Base-by-base conservation (phyloP, 1,139 yeast species). In the Diutina scorzettiae region DNA sequence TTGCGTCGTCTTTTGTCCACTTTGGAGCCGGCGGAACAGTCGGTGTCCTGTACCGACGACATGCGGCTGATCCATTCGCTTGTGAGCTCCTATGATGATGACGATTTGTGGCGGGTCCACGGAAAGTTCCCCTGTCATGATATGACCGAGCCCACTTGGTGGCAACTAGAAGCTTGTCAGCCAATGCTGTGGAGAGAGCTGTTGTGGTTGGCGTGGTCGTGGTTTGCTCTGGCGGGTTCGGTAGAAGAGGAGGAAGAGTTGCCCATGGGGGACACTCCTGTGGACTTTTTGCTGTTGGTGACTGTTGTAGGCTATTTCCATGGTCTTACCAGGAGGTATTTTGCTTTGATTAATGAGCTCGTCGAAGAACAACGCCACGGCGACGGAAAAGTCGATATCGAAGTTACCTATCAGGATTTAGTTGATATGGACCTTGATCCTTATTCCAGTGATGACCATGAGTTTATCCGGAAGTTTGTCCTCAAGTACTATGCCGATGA, bases 161-260 rank as follows among this genome's bases (percentile, higher is more conserved):
- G 76, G 76, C 45, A 54, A 3, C 53, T 55, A 2, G 51, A 57
- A 3, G 65, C 68, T 1, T 64, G 74, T 1, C 80, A 76, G 45
- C 68, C 81, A 1, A 55, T 72, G 20, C 69, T 85, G 1, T 74
- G 87, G 78, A 63, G 70, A 39, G 85, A 81, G 51, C 69, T 73
- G 42, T 63, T 81, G 1, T 79, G 86, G 78, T 73, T 76, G 46
- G 86, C 89, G 0, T 70, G 83, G 46, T 68, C 81, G 32, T 82
- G 91, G 86, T 81, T 87, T 81, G 89, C 91, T 2, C 76, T 85
- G 28, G 93, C 94, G 2, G 95, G 95, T 4, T 6, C 8, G 6
- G 25, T 23, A 6, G 36, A 39, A 20, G 41, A 31, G 19, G 40
- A 43, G 24, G 18, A 16, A 3, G 42, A 34, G 12, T 29, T 17